Conservation (phyloP, 345 rosid species). For the Brassica cretica region DNA sequence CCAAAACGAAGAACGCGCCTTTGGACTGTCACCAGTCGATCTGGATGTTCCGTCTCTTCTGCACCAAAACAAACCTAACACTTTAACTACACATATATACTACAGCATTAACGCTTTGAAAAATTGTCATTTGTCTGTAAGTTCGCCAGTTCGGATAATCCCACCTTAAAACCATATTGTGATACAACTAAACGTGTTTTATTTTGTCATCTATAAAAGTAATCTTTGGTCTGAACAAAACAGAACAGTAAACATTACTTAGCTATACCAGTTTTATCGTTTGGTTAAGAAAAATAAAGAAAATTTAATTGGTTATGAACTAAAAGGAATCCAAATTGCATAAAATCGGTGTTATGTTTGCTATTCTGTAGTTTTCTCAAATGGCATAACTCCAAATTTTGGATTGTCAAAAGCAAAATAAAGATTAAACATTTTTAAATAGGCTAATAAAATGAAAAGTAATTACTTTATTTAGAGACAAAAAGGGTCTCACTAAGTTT, state of each 20-base stretch:
- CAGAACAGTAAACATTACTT: too few species aligned
- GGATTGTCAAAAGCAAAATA: background rate
- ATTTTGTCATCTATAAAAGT: background rate
- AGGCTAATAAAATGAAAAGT: background rate
- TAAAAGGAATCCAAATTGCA: too few species aligned
- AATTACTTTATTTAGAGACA: background rate
- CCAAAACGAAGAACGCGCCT: too few species aligned
- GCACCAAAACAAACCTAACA: background rate
- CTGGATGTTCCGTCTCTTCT: background rate
- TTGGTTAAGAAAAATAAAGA: too few species aligned
- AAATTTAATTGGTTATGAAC: too few species aligned
- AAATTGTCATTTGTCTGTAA: too few species aligned
- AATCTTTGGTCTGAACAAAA: background rate
- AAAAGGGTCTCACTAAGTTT: background rate
- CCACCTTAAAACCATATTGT: background rate
- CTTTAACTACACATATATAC: background rate
- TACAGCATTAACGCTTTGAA: background rate
- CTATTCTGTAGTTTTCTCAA: background rate
- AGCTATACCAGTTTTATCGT: too few species aligned
- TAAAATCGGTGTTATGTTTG: background rate
- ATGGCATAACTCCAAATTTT: background rate
- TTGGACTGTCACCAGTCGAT: too few species aligned
- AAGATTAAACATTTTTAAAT: background rate
- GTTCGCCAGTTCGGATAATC: background rate
- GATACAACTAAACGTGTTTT: background rate